A percentile compares a stretch with the other conserved stretches of the same genome.
These are phyloP conservation scores for Pueraria montana DNA, from an alignment of 306 rosid genomes.

Conservation along the genomic window DNA sequence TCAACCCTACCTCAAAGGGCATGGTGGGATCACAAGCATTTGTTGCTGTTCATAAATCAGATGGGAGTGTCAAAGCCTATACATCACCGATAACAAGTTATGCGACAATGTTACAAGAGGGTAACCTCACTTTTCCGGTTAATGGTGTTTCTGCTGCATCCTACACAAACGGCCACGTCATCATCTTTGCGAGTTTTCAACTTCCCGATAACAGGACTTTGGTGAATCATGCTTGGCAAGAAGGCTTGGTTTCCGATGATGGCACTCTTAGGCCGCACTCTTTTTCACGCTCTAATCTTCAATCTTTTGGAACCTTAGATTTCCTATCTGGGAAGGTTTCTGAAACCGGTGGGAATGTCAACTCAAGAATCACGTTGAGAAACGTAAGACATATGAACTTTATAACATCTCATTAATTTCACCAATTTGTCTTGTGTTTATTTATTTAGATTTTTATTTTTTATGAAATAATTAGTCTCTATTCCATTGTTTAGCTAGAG, in stretches of 20 bases:
- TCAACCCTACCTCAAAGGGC: no score
- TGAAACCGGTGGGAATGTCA: no score
- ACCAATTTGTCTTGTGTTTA: no score
- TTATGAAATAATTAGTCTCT: no score
- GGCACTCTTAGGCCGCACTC: constrained; percentile 32
- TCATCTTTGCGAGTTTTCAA: constrained; percentile 41
- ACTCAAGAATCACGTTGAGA: background rate
- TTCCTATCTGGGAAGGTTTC: constrained; percentile 19
- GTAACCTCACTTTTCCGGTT: constrained; percentile 41
- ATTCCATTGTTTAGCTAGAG: no score
- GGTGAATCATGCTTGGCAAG: constrained; percentile 56
- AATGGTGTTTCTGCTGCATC: constrained; percentile 30
- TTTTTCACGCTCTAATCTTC: background rate
- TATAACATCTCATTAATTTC: no score
- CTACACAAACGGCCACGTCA: background rate
- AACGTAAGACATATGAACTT: constrained; percentile 23
- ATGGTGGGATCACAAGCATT: no score
- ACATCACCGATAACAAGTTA: constrained; percentile 44
- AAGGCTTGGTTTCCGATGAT: no score
- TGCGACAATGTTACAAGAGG: constrained; percentile 20
- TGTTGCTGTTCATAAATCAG: no score
- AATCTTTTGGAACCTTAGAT: constrained; percentile 48
- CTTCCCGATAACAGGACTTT: constrained; percentile 2
- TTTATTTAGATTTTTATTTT: no score
- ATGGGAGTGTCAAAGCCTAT: no score